Percentiles rank a stretch among this genome's conserved stretches.
Evolutionary conservation across 2,329 filamentous ascomycete genomes (phyloP).

Genomic region (Xylariales sp.): DNA sequence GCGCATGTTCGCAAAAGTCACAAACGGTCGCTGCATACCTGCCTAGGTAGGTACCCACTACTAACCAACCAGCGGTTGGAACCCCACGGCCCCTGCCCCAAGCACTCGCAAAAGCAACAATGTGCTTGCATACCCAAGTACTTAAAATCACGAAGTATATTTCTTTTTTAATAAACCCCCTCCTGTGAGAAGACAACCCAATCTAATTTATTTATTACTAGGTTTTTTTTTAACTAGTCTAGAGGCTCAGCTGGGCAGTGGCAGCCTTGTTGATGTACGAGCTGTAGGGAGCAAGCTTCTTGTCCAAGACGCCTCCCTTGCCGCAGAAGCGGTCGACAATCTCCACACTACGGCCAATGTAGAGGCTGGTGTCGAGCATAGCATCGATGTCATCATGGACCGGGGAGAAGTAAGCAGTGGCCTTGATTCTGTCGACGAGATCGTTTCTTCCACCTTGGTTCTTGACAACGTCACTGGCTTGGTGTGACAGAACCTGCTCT

Average conservation of each 20-base stretch:
- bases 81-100: no score
- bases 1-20: background rate
- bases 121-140: no score
- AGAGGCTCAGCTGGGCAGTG: slow-evolving; percentile 35
- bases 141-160: no score
- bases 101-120: no score
- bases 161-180: no score
- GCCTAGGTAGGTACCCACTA: background rate
- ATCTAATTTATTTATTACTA: no score
- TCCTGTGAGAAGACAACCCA: no score
- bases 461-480: slow-evolving; percentile 62
- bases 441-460: slow-evolving; percentile 60
- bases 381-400: slow-evolving; percentile 65
- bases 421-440: slow-evolving; percentile 70
- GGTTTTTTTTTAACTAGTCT: no score
- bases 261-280: slow-evolving; percentile 26
- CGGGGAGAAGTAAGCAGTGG: slow-evolving; percentile 68
- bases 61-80: no score
- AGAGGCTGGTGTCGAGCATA: slow-evolving; percentile 59
- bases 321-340: slow-evolving; percentile 44
- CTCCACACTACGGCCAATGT: slow-evolving; percentile 37
- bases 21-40: no score
- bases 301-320: slow-evolving; percentile 30
- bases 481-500: slow-evolving; percentile 74
- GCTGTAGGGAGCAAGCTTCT: slow-evolving; percentile 32